Base-by-base conservation (phyloP, 1,284 basidiomycete species). In the Pulchroboletus neoregius region DNA sequence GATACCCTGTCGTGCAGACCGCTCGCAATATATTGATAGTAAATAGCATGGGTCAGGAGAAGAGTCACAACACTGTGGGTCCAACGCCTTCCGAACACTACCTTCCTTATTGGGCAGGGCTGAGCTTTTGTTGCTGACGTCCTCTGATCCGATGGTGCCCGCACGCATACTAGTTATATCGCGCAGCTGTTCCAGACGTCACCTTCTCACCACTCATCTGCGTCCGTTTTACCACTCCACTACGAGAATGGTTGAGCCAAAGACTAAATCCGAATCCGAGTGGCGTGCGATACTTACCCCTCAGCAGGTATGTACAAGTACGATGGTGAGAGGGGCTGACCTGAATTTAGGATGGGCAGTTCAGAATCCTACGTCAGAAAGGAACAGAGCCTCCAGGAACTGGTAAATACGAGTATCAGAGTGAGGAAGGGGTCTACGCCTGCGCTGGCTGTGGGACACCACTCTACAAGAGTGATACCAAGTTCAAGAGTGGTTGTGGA, bases 401-500 rank as follows among this genome's bases (percentile, higher is more conserved):
- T 1, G 89, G 89, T 33, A 71, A 85, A 60, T 94, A 87, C 62
- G 82, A 95, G 57, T 79, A 90, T 51, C 77, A 79, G 67, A 70
- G 69, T 34, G 75, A 73, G 1, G 69, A 72, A 24, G 87, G 94
- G 16, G 74, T 86, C 1, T 97, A 95, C 66, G 67, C 63, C 32
- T 91, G 87, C 60, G 82, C 76, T 6, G 87, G 76, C 6, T 91
- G 87, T 62, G 73, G 70, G 22, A 78, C 84, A 6, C 79, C 85
- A 1, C 66, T 95, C 37, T 94, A 94, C 74, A 88, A 84, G 71
- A 91, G 89, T 58, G 77, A 75, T 26, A 93, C 91, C 54, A 97
- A 97, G 70, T 97, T 96, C 69, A 79, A 89, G 58, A 92, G 88
- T 47, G 91, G 92, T 9, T 97, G 93, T 61, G 94, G 93, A 26